Base-by-base conservation (phyloP, 1,284 basidiomycete species). In the Ceratobasidium sp. region DNA sequence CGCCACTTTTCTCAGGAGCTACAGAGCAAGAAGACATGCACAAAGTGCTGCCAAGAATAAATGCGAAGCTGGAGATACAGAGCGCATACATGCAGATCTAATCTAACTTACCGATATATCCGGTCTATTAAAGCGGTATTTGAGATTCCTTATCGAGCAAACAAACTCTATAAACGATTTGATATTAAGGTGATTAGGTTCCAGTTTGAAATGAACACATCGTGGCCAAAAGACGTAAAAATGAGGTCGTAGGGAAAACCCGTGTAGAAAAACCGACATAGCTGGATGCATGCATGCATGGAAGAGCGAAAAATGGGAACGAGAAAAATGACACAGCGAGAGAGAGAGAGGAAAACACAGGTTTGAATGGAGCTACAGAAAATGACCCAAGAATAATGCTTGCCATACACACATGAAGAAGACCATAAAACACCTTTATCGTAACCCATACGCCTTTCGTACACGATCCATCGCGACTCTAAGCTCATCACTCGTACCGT, bases 401-500 rank as follows among this genome's bases (percentile, higher is more conserved):
- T 62, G 17, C 33, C 13, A 62, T 40, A 17, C 44, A 61, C 28
- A 33, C 33, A 33, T 33, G 33, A 33, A 33, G 4, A 33, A 57
- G 23, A 20, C 15, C 23, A 17, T 20, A 56, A 59, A 2, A 33
- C 33, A 28, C 52, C 5, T 46, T 48, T 46, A 73, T 15, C 57
- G 10, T 59, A 73, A 46, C 10, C 57, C 57, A 44, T 73, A 73
- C 23, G 70, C 70, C 26, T 73, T 73, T 40, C 70, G 70, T 33
- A 73, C 70, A 33, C 70, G 70, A 23, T 73, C 70, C 70, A 73
- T 73, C 23, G 70, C 70, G 42, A 73, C 52, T 44, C 46, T 56
- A 9, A 73, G 59, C 44, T 73, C 57, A 38, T 73, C 70, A 38
- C 70, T 73, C 13, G 38, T 48, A 2, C 70, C 70, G 44, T 73